Percentiles rank a stretch among this genome's conserved stretches.
Conservation (phyloP, 768 basidiomycete species). For the Hortiboletus flavorubellus region DNA sequence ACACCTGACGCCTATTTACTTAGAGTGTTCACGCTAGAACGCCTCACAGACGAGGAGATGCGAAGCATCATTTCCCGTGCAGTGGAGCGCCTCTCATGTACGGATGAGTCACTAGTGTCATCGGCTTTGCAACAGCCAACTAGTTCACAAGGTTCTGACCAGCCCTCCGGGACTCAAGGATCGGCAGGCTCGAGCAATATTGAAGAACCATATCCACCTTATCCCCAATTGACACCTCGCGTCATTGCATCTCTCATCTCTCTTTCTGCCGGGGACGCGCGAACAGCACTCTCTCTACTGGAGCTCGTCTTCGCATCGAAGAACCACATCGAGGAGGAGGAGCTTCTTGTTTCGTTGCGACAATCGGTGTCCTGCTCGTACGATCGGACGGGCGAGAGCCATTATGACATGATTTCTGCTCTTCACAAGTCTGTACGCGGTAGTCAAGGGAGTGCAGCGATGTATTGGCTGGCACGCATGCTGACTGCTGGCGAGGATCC, state of each 20-base stretch:
- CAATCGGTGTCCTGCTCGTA: slow-evolving; percentile 65
- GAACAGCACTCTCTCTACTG: slow-evolving; percentile 72
- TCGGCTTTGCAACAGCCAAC: slow-evolving; percentile 7
- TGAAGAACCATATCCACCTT: slow-evolving; percentile 19
- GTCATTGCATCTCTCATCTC: slow-evolving; percentile 49
- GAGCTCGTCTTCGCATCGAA: slow-evolving; percentile 60
- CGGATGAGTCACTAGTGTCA: neutral
- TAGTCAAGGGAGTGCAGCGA: slow-evolving; percentile 68
- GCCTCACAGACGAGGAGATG: slow-evolving; percentile 63
- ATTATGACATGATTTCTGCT: slow-evolving; percentile 81
- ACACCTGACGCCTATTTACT: slow-evolving; percentile 24
- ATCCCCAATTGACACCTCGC: slow-evolving; percentile 43
- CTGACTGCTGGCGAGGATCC: slow-evolving; percentile 79
- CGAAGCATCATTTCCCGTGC: slow-evolving; percentile 56
- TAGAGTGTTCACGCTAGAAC: slow-evolving; percentile 73
- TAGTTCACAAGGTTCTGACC: slow-evolving; percentile 19
- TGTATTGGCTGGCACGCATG: slow-evolving; percentile 91
- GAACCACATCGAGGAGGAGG: slow-evolving; percentile 38
- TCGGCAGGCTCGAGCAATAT: slow-evolving; percentile 17
- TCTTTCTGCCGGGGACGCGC: slow-evolving; percentile 65
- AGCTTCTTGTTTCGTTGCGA: slow-evolving; percentile 54
- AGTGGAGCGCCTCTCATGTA: slow-evolving; percentile 34
- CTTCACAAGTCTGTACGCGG: slow-evolving; percentile 83
- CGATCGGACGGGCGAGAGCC: slow-evolving; percentile 72
- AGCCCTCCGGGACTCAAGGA: slow-evolving; percentile 12